Evolutionary conservation across 805 yeast genomes (phyloP).

Genomic region (Saturnispora besseyi): DNA sequence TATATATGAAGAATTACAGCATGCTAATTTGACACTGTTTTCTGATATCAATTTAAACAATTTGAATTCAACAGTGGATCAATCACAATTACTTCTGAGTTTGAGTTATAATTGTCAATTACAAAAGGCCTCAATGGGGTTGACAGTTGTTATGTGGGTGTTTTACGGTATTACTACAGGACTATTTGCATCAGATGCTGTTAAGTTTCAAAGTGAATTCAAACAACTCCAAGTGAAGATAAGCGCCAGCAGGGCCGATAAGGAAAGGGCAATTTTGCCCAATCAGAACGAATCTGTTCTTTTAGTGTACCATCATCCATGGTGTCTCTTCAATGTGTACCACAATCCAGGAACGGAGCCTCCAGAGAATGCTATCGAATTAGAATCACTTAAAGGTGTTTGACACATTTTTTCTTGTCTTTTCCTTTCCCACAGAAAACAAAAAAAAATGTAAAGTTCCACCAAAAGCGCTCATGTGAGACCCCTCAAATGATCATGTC

Average conservation of each 20-base stretch:
- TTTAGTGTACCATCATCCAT: too few species aligned
- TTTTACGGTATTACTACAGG: conserved; percentile 14
- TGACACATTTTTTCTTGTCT: too few species aligned
- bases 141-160: conserved; percentile 13
- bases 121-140: conserved; percentile 17
- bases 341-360: too few species aligned
- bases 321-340: too few species aligned
- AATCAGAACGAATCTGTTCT: too few species aligned
- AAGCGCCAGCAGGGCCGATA: too few species aligned
- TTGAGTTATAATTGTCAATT: conserved; percentile 17
- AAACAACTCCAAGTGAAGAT: too few species aligned
- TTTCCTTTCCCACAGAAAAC: background rate
- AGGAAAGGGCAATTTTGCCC: too few species aligned
- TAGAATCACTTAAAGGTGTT: too few species aligned
- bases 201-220: too few species aligned
- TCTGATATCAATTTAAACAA: conserved; percentile 8
- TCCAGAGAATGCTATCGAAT: too few species aligned
- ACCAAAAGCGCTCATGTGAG: background rate
- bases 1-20: conserved; percentile 1
- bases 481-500: conserved; percentile 6
- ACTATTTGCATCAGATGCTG: conserved; percentile 6
- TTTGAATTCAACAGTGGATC: conserved; percentile 12
- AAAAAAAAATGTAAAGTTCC: background rate
- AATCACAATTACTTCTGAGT: conserved; percentile 12
- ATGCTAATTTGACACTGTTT: background rate